Percentiles rank a stretch among this genome's conserved stretches.
phyloP scores from a whole-genome alignment of 1,284 basidiomycete genomes.

The Boletus holoroseus region DNA sequence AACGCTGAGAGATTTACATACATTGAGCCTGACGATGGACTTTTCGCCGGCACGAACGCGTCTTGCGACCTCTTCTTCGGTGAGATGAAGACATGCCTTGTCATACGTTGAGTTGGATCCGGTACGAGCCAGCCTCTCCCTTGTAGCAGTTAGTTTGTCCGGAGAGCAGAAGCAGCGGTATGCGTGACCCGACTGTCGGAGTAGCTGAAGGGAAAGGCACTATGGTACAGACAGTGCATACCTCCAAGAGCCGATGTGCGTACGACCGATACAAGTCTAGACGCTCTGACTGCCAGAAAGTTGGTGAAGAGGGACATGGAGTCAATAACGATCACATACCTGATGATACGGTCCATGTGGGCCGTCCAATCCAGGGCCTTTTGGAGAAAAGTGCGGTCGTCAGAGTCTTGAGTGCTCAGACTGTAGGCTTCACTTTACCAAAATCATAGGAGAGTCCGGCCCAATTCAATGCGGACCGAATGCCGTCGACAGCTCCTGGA shows the following conservation, averaged over 20 bases:
- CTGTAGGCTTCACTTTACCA: slow-evolving; percentile 45
- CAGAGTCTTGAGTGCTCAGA: background rate
- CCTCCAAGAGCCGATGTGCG: slow-evolving; percentile 70
- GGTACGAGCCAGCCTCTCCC: slow-evolving; percentile 60
- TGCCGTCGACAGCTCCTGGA: slow-evolving; percentile 77
- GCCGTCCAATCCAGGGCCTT: slow-evolving; percentile 74
- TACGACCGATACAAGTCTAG: slow-evolving; percentile 79
- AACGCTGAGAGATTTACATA: slow-evolving; percentile 36
- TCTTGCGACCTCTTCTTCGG: slow-evolving; percentile 78
- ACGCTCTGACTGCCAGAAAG: slow-evolving; percentile 69
- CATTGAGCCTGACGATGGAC: slow-evolving; percentile 83
- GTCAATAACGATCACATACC: slow-evolving; percentile 37
- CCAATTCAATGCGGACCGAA: slow-evolving; percentile 79
- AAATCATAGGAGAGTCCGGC: slow-evolving; percentile 91
- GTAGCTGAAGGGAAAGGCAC: background rate
- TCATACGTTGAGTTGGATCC: slow-evolving; percentile 81
- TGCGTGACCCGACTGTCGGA: slow-evolving; percentile 69
- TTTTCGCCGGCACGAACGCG: slow-evolving; percentile 72
- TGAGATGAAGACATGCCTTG: slow-evolving; percentile 77
- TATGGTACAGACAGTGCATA: slow-evolving; percentile 27
- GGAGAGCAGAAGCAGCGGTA: slow-evolving; percentile 93
- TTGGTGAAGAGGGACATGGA: background rate
- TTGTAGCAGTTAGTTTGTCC: slow-evolving; percentile 60
- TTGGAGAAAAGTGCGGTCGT: background rate
- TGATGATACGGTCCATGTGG: slow-evolving; percentile 80